Base-by-base conservation (phyloP, 202 grass and related monocot species). In the Digitaria exilis region DNA sequence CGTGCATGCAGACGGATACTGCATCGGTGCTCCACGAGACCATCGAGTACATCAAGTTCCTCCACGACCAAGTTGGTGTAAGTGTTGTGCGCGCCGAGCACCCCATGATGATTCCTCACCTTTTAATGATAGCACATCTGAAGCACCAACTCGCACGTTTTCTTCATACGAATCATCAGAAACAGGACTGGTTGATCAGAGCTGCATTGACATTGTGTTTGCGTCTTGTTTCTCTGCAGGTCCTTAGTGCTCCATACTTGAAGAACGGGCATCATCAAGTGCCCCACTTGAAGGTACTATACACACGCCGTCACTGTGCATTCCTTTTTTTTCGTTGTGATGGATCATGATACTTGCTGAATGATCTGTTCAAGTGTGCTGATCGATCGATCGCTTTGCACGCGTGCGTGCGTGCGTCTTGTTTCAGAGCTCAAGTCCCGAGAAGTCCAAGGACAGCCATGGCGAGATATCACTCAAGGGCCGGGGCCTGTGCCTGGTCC, bases 21-120 rank as follows among this genome's bases (percentile, higher is more conserved):
- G 96, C 96, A 79, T 99, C 96, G 51, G 96, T 99, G 86, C 96
- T 99, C 78, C 93, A 96, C 56, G 96, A 98, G 84, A 94, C 96
- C 54, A 94, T 98, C 74, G 96, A 95, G 64, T 98, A 98, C 91
- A 96, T 98, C 89, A 98, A 89, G 89, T 98, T 96, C 82, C 96
- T 99, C 81, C 96, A 99, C 84, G 89, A 92, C 76, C 93, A 99
- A 88, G 93, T 92, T 78, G 77, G 80, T 78, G 96, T 98, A 89
- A 92, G 96, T 93, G n/a, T n/a, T n/a, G n/a, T n/a, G n/a, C n/a
- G n/a, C n/a, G n/a, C n/a, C n/a, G n/a, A n/a, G n/a, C n/a, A n/a
- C n/a, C n/a, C n/a, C 50, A 61, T 52, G 26, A 80, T 89, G 76
- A 77, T 58, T 80, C 71, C 68, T 29, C 45, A 69, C 76, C 25